Evolutionary conservation across 768 basidiomycete species (phyloP).

Genomic region (Russula compacta): DNA sequence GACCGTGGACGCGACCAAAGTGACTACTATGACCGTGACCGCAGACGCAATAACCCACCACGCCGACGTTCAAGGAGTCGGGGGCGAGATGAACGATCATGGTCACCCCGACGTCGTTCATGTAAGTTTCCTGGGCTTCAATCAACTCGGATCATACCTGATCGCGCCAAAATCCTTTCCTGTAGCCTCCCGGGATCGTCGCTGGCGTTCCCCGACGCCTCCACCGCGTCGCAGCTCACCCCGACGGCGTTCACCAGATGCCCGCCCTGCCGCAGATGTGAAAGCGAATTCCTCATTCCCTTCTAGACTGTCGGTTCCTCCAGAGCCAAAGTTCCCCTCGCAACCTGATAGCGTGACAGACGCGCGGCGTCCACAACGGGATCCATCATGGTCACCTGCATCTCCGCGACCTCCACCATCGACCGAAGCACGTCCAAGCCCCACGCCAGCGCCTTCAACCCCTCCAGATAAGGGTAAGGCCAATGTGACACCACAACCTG

Average conservation of each 20-base stretch:
- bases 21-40: slow-evolving; percentile 8
- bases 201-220: slow-evolving; percentile 9
- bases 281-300: neutral
- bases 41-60: slow-evolving; percentile 8
- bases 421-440: neutral
- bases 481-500: slow-evolving; percentile 2
- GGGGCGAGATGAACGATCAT: slow-evolving; percentile 8
- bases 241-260: slow-evolving; percentile 9
- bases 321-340: neutral
- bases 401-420: slow-evolving; percentile 2
- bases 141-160: neutral
- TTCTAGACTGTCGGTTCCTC: neutral
- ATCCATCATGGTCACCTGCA: neutral
- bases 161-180: neutral
- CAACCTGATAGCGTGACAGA: neutral
- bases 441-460: neutral
- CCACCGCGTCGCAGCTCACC: slow-evolving; percentile 8
- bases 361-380: slow-evolving; percentile 1
- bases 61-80: slow-evolving; percentile 16
- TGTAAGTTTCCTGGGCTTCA: neutral
- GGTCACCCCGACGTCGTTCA: slow-evolving; percentile 19
- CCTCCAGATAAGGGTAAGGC: slow-evolving; percentile 14
- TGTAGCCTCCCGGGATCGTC: slow-evolving; percentile 11
- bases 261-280: neutral
- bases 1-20: slow-evolving; percentile 10